A percentile compares a stretch with the other conserved stretches of the same genome.
These are phyloP conservation scores for Castanea mollissima DNA, from an alignment of 306 rosid genomes.

Conservation along the genomic window DNA sequence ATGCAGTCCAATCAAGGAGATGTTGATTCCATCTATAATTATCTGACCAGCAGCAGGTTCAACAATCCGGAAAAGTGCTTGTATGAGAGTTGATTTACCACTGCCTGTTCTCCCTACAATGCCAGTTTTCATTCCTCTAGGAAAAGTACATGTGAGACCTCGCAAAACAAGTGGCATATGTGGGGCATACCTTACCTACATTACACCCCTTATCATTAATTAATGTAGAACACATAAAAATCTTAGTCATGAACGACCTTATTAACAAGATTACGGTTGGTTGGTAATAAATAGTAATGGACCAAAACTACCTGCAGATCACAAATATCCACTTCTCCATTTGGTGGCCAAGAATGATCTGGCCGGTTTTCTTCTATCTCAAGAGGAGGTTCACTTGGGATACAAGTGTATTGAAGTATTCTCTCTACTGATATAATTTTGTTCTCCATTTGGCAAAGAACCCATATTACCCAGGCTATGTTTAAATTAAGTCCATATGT, in stretches of 20 bases:
- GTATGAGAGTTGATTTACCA: too few species aligned
- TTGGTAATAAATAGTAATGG: neutral
- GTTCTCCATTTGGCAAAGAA: constrained; percentile 54
- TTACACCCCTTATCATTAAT: neutral
- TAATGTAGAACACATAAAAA: neutral
- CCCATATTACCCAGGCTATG: constrained; percentile 40
- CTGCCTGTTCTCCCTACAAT: too few species aligned
- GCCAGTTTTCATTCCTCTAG: too few species aligned
- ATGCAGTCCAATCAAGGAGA: constrained; percentile 46
- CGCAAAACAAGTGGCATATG: too few species aligned
- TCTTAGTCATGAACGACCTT: neutral
- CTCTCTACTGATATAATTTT: constrained; percentile 74
- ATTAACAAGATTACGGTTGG: neutral
- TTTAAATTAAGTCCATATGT: constrained; percentile 69
- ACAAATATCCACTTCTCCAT: constrained; percentile 54
- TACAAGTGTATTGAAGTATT: constrained; percentile 49
- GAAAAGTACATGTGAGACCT: too few species aligned
- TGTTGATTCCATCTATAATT: constrained; percentile 43
- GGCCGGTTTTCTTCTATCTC: constrained; percentile 48
- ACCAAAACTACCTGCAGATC: constrained; percentile 48
- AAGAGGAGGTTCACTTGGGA: constrained; percentile 67
- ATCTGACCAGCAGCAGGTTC: constrained; percentile 46
- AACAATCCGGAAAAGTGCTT: constrained; percentile 27
- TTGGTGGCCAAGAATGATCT: constrained; percentile 52
- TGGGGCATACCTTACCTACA: too few species aligned